Evolutionary conservation across 257 asterid genomes (phyloP).

Genomic region (Sherardia arvensis): DNA sequence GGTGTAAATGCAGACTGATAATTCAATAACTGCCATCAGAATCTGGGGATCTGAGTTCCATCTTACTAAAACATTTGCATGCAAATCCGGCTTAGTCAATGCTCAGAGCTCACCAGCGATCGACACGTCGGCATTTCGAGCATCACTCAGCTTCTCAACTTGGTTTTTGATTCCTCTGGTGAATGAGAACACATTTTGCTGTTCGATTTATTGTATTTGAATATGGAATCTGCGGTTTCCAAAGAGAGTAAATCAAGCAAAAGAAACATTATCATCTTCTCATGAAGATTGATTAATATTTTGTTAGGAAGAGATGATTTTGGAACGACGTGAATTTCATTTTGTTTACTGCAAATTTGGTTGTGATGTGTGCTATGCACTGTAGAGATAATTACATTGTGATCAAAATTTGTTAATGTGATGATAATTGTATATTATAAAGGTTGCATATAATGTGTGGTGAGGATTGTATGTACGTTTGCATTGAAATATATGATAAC

Average conservation of each 20-base stretch:
- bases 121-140: neutral
- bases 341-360: too few species aligned
- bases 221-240: neutral
- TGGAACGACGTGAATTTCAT: too few species aligned
- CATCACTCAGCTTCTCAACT: neutral
- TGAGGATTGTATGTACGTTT: too few species aligned
- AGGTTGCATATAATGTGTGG: too few species aligned
- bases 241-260: neutral
- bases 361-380: too few species aligned
- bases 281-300: too few species aligned
- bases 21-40: neutral
- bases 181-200: neutral
- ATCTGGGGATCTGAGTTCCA: neutral
- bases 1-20: too few species aligned
- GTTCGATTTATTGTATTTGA: neutral
- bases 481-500: too few species aligned
- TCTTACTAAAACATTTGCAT: neutral
- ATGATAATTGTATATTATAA: too few species aligned
- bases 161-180: neutral
- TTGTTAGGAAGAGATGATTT: too few species aligned
- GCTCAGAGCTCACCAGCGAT: neutral
- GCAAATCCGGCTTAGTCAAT: neutral
- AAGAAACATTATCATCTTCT: neutral
- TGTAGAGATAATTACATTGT: too few species aligned
- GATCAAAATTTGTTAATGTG: too few species aligned